Base-by-base conservation (phyloP, 192 early-diverging fungal genomes). In the Linnemannia elongata region DNA sequence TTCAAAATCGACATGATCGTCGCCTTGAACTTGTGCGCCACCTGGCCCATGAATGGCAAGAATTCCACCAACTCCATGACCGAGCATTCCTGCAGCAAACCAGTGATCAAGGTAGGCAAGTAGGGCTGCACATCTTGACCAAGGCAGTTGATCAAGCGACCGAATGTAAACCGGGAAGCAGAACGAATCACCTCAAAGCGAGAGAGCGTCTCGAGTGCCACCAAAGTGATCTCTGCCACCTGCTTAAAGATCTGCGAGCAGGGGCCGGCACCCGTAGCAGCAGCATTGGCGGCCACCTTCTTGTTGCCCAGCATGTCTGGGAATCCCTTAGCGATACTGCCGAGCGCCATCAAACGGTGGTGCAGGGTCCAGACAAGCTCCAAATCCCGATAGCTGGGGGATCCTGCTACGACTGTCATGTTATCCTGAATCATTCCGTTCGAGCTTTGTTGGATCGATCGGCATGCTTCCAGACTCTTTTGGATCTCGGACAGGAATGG, bases 1-100 rank as follows among this genome's bases (percentile, higher is more conserved):
- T 95, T 91, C 82, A 96, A 77, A 68, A 95, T 92, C 36, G 92
- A 90, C 74, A 91, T 88, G 71, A 96, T 93, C 69, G 90, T 89
- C 71, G 95, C 94, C 91, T 97, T 97, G 90, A 97, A 98, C 88
- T 98, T 98, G 90, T 97, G 94, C n/a, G 95, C 94, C 71, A 97
- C 89, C 72, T 94, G 90, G 20, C 93, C 93, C 72, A 98, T 92
- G 82, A 98, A 97, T 13, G 95, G 95, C 74, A 98, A 89, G 76
- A 98, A 94, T 83, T 98, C 97, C 27, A 94, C 88, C 35, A 97
- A 87, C 89, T 98, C 97, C 66, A 94, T 91, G 17, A 96, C 90
- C 6, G 93, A 90, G 79, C 95, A 95, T 63, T 94, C 94, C 30
- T 91, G 92, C 38, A 98, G 82, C 20, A 99, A 82, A 27, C 94